Percentiles rank a stretch among this genome's conserved stretches.
phyloP scores from a whole-genome alignment of 768 basidiomycete genomes.

The Vararia minispora region DNA sequence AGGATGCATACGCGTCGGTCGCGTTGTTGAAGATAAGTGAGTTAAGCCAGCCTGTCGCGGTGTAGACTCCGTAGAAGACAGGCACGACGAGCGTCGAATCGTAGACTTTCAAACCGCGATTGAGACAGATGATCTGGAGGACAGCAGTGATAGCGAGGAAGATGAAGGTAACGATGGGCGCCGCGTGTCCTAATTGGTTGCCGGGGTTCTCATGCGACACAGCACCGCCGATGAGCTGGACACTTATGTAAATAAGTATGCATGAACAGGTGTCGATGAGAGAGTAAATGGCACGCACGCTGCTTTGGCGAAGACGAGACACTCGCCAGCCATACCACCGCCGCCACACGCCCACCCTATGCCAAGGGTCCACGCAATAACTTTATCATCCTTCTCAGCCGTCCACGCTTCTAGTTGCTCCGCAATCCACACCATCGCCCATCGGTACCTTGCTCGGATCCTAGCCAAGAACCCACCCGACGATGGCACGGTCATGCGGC shows the following conservation, averaged over 20 bases:
- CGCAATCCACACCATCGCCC: constrained; percentile 39
- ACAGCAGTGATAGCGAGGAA: constrained; percentile 62
- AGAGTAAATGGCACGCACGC: constrained; percentile 32
- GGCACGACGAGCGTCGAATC: constrained; percentile 90
- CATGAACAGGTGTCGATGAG: background rate
- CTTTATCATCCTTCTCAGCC: constrained; percentile 70
- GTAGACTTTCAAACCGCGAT: constrained; percentile 81
- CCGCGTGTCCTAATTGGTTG: constrained; percentile 78
- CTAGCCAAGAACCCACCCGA: constrained; percentile 19
- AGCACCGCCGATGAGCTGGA: constrained; percentile 67
- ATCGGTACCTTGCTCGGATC: constrained; percentile 30
- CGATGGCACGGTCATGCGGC: constrained; percentile 16
- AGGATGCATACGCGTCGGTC: constrained; percentile 75
- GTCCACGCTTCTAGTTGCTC: constrained; percentile 67
- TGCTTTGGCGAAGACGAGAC: constrained; percentile 76
- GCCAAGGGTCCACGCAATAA: constrained; percentile 82
- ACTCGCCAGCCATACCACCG: constrained; percentile 81
- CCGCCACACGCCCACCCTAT: constrained; percentile 93
- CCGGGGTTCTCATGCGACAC: constrained; percentile 73
- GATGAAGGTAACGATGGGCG: constrained; percentile 61
- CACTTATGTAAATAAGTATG: constrained; percentile 29
- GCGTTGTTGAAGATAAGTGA: constrained; percentile 69
- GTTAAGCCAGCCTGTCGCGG: constrained; percentile 53
- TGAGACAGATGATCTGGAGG: constrained; percentile 84
- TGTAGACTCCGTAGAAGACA: constrained; percentile 90